Percentiles rank a stretch among this genome's conserved stretches.
Conservation (phyloP, 306 rosid genomes). For the Lathyrus sativus region DNA sequence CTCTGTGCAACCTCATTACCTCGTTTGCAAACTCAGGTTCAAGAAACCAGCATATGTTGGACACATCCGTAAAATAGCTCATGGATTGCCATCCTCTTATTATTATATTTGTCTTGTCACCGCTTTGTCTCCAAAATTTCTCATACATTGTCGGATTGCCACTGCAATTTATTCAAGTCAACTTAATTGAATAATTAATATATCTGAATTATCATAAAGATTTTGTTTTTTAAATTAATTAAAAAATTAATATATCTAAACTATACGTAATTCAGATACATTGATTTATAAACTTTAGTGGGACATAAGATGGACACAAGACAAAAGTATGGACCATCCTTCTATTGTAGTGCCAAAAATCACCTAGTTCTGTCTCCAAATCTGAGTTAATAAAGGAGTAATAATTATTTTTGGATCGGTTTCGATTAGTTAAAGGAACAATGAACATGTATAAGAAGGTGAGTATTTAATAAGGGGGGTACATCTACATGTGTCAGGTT, state of each 20-base stretch:
- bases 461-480: not conserved
- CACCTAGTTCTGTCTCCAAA: not conserved
- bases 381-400: constrained; percentile 10
- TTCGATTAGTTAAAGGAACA: constrained; percentile 3
- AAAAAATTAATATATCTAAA: too few relatives aligned
- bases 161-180: constrained; percentile 40
- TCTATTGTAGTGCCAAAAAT: not conserved
- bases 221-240: too few relatives aligned
- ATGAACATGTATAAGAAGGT: constrained; percentile 10
- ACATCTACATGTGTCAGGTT: constrained; percentile 43
- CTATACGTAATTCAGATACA: too few relatives aligned
- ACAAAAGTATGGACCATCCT: not conserved
- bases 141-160: constrained; percentile 88
- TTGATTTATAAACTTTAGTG: too few relatives aligned
- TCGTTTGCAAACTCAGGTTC: constrained; percentile 71
- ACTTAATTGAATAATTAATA: not conserved
- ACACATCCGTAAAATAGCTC: constrained; percentile 74
- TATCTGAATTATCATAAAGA: too few relatives aligned
- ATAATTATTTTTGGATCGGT: not conserved
- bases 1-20: constrained; percentile 66
- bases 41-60: constrained; percentile 79
- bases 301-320: too few relatives aligned
- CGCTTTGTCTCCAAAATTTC: constrained; percentile 66
- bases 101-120: constrained; percentile 58
- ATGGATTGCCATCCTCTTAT: constrained; percentile 82